Conservation (phyloP, 345 rosid genomes). For the Draba incana region DNA sequence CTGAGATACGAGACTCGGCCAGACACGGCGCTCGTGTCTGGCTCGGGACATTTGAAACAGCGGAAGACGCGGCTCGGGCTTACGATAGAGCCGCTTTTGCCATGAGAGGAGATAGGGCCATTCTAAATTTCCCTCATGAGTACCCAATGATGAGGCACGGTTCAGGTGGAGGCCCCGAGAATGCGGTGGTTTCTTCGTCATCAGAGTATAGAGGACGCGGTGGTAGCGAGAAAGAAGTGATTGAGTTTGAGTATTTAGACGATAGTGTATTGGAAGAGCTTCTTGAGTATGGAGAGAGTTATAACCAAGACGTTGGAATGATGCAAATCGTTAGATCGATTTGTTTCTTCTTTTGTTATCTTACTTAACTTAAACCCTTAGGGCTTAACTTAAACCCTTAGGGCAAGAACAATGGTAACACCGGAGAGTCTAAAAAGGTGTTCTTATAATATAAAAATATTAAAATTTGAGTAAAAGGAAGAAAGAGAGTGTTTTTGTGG, state of each 20-base stretch:
- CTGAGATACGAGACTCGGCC: slow-evolving; percentile 79
- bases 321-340: slow-evolving; percentile 18
- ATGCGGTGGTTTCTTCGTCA: slow-evolving; percentile 35
- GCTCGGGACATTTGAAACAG: slow-evolving; percentile 67
- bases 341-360: neutral
- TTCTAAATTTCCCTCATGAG: slow-evolving; percentile 74
- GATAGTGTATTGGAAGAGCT: slow-evolving; percentile 74
- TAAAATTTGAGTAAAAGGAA: too few species aligned
- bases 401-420: too few species aligned
- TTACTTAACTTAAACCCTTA: neutral
- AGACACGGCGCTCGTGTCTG: slow-evolving; percentile 69
- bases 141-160: slow-evolving; percentile 31
- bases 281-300: slow-evolving; percentile 47
- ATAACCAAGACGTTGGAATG: slow-evolving; percentile 13
- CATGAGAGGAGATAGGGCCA: slow-evolving; percentile 59
- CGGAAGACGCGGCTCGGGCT: slow-evolving; percentile 65
- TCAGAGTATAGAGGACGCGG: slow-evolving; percentile 21
- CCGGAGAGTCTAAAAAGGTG: too few species aligned
- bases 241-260: slow-evolving; percentile 81
- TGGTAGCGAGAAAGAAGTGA: slow-evolving; percentile 47
- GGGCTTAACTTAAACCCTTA: too few species aligned
- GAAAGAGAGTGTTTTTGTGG: too few species aligned
- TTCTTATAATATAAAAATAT: too few species aligned
- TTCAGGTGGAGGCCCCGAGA: slow-evolving; percentile 26
- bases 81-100: slow-evolving; percentile 64